Conservation (phyloP, 768 basidiomycete species). For the Suillus lakei region DNA sequence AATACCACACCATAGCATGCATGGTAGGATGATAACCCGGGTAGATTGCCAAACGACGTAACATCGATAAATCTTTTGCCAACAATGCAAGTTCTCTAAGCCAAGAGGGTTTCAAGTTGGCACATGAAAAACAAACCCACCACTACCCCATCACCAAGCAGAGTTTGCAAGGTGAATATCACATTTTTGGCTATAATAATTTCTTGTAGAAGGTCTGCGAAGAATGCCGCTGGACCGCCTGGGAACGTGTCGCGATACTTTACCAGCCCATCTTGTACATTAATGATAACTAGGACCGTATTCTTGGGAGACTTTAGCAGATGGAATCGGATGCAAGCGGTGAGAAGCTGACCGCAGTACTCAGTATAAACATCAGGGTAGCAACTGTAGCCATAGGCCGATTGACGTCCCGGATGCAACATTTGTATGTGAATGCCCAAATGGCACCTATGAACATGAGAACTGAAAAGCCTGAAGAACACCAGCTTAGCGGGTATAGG, state of each 20-base stretch:
- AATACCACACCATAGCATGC: constrained; percentile 32
- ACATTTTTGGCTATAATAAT: constrained; percentile 35
- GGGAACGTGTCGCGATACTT: constrained; percentile 18
- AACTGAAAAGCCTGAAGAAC: constrained; percentile 35
- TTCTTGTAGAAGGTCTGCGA: constrained; percentile 29
- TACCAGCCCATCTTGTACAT: constrained; percentile 33
- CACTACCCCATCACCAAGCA: constrained; percentile 34
- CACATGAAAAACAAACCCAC: constrained; percentile 18
- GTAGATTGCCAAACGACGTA: constrained; percentile 38
- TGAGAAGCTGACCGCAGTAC: constrained; percentile 29
- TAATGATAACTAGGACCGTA: constrained; percentile 26
- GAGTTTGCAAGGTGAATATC: constrained; percentile 30
- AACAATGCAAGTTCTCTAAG: not conserved
- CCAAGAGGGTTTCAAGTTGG: not conserved
- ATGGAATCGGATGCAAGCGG: not conserved
- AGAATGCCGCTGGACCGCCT: constrained; percentile 27
- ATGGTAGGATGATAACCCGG: constrained; percentile 33
- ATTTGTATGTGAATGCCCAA: constrained; percentile 22
- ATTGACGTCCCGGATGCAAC: constrained; percentile 18
- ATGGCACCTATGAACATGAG: constrained; percentile 39
- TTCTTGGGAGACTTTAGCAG: constrained; percentile 20
- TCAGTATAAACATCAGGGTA: constrained; percentile 31
- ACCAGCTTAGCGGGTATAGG: not conserved
- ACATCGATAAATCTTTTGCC: constrained; percentile 29
- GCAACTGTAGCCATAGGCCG: constrained; percentile 25